Base-by-base conservation (phyloP, 2,329 filamentous ascomycete species). In the Diaporthe caulivora region DNA sequence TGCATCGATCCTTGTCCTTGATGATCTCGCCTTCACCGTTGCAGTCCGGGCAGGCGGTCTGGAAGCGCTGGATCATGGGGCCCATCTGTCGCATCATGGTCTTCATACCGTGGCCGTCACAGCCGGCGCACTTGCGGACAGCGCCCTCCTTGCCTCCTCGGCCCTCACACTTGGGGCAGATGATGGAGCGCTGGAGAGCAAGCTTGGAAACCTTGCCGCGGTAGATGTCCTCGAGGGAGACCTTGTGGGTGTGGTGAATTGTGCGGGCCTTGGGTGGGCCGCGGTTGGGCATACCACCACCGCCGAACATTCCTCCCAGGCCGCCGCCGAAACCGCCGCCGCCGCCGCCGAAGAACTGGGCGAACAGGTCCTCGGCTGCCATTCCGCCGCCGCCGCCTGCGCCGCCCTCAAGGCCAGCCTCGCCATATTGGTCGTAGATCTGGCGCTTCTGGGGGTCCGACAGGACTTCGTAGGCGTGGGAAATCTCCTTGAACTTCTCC, bases 21-120 rank as follows among this genome's bases (percentile, higher is more conserved):
- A 99, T 96, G 77, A 93, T 95, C 87, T 99, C 97, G 75, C 97
- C 96, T 85, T 99, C 97, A 76, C 97, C 97, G 79, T 97, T 96
- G 84, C 97, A 99, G 86, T 99, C 97, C 37, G 95, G 94, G 90
- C 97, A 99, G 79, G 98, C 95, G 40, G 96, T 98, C 89, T 99
- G 97, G 92, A 99, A 99, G 73, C 97, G 94, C 87, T 99, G 97
- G 79, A 99, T 98, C 97, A 99, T 99, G 74, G 97, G 97, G 68
- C 97, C 97, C 95, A 99, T 98, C 86, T 99, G 97, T 82, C 97
- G 94, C 97, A 99, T 98, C 96, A 99, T 98, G 53, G 94, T 98
- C 93, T 98, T 98, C 94, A 98, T 98, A 85, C 97, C 97, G 77
- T 93, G 91, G 77, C 97, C 97, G 80, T 97, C 95, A 84, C 97